A percentile compares a stretch with the other conserved stretches of the same genome.
Conservation (phyloP, 73 alveolate genomes). For the Paraurostyla sp. region DNA sequence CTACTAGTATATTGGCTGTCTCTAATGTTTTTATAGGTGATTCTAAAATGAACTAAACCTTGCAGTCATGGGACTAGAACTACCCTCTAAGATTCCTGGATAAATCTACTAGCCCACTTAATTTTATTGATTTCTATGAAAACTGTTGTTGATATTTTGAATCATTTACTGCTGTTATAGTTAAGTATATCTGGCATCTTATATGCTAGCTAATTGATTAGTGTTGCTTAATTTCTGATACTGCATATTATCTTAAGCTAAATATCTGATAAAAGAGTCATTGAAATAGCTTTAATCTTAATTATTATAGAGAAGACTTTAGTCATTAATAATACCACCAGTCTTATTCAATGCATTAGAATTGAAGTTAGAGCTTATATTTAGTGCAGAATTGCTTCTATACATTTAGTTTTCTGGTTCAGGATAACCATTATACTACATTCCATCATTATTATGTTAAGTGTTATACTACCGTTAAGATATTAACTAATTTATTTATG, state of each 20-base stretch:
- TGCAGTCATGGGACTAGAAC: slow-evolving; percentile 52
- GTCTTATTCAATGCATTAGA: background rate
- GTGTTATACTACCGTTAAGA: no score
- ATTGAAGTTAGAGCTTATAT: background rate
- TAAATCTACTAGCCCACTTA: background rate
- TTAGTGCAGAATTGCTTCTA: background rate
- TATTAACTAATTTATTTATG: background rate
- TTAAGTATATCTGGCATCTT: no score
- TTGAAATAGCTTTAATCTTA: slow-evolving; percentile 13
- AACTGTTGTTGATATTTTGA: background rate
- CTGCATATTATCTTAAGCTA: slow-evolving; percentile 20
- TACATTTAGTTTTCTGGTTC: background rate
- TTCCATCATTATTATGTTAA: no score
- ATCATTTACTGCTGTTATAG: no score
- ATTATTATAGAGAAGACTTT: background rate
- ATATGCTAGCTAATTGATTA: background rate
- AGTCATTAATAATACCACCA: background rate
- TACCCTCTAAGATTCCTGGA: background rate
- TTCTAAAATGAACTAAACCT: slow-evolving; percentile 26
- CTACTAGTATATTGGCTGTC: no score
- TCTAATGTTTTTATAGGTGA: background rate
- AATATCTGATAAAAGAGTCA: slow-evolving; percentile 30
- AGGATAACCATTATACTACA: no score
- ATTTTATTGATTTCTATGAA: no score
- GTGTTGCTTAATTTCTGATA: slow-evolving; percentile 1